Evolutionary conservation across 208 protist species (phyloP).

Genomic region (Leptomonas pyrrhocoris): DNA sequence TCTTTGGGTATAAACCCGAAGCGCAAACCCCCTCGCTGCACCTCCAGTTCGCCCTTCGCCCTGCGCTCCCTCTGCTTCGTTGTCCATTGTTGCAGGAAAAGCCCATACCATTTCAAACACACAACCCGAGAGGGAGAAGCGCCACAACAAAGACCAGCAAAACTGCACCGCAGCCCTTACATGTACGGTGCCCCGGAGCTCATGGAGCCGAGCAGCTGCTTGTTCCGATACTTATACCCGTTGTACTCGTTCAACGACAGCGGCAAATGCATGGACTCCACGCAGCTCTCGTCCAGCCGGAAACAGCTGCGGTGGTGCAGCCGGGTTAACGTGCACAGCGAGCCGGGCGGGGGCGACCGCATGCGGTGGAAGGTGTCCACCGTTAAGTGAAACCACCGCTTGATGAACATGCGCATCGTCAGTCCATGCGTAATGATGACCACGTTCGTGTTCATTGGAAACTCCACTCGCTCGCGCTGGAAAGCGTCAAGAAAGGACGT

Average conservation of each 20-base stretch:
- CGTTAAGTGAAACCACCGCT: constrained; percentile 91
- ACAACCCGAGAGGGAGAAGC: too few relatives aligned
- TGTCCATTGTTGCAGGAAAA: too few relatives aligned
- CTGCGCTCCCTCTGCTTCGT: too few relatives aligned
- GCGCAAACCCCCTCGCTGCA: too few relatives aligned
- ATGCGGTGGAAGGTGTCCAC: constrained; percentile 91
- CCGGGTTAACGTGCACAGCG: constrained; percentile 72
- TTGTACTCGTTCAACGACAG: constrained; percentile 86
- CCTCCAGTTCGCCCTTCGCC: too few relatives aligned
- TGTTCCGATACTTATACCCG: constrained; percentile 91
- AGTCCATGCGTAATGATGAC: constrained; percentile 91
- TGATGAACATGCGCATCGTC: constrained; percentile 90
- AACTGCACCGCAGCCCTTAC: constrained; percentile 29
- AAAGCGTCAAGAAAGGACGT: constrained; percentile 90
- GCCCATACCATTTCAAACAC: too few relatives aligned
- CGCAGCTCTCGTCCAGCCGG: constrained; percentile 68
- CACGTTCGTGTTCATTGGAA: constrained; percentile 87
- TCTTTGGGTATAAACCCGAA: too few relatives aligned
- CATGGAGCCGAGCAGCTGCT: constrained; percentile 86
- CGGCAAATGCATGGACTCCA: constrained; percentile 74
- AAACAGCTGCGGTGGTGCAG: constrained; percentile 82
- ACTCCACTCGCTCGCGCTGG: constrained; percentile 77
- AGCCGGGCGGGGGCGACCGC: constrained; percentile 72
- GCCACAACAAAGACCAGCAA: background rate
- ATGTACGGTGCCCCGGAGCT: constrained; percentile 89